These are phyloP conservation scores for Beta corolliflora DNA, from an alignment of 179 eudicot species.

Conservation along the genomic window DNA sequence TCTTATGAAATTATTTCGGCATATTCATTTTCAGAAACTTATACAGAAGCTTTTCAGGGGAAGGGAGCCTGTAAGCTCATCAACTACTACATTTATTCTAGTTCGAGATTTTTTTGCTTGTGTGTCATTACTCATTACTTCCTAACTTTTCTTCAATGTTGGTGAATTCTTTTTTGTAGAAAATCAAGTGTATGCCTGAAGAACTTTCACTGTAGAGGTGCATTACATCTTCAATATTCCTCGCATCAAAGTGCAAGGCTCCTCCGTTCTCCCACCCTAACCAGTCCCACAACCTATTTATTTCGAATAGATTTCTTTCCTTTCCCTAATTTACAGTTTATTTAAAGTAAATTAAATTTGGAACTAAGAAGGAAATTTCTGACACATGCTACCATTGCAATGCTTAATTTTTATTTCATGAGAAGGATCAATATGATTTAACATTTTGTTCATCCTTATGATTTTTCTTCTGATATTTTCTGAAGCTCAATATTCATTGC, in stretches of 20 bases:
- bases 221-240: conserved; percentile 1
- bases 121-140: not conserved
- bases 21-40: conserved; percentile 35
- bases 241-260: not conserved
- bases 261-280: not conserved
- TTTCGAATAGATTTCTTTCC: not conserved
- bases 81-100: not conserved
- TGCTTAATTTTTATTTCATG: not conserved
- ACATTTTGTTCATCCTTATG: not conserved
- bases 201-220: conserved; percentile 39
- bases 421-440: not conserved
- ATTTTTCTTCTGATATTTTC: conserved; percentile 1
- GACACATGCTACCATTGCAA: not conserved
- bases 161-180: conserved; percentile 24
- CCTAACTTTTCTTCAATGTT: conserved; percentile 4
- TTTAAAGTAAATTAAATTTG: not conserved
- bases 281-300: not conserved
- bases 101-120: not conserved
- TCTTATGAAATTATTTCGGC: conserved; percentile 10
- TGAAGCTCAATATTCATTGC: conserved; percentile 39
- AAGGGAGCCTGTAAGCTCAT: conserved; percentile 32
- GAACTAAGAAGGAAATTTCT: not conserved
- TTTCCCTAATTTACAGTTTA: not conserved
- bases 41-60: conserved; percentile 38
- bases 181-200: conserved; percentile 40